A percentile compares a stretch with the other conserved stretches of the same genome.
Conservation (phyloP, 345 rosid species). For the Fremontodendron californicum region DNA sequence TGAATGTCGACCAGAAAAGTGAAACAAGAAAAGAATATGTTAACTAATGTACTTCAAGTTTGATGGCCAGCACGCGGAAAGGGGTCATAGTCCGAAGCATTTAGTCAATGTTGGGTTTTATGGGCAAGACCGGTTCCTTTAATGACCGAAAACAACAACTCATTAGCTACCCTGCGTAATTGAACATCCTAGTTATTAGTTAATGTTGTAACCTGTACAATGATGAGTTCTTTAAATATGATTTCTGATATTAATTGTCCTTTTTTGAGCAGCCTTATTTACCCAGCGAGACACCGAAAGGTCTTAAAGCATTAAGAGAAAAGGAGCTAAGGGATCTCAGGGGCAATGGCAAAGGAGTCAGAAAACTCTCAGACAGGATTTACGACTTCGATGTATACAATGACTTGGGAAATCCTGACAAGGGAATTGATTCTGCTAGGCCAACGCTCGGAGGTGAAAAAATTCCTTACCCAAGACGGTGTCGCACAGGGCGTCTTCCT, state of each 20-base stretch:
- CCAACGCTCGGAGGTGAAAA: conserved; percentile 69
- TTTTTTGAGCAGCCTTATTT: conserved; percentile 67
- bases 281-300: conserved; percentile 76
- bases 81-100: not conserved
- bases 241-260: not conserved
- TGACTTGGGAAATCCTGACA: conserved; percentile 94
- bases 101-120: not conserved
- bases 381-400: conserved; percentile 85
- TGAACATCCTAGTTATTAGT: not conserved
- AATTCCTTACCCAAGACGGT: conserved; percentile 82
- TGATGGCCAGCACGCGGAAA: not conserved
- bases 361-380: conserved; percentile 74
- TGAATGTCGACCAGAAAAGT: not conserved
- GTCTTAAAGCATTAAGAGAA: conserved; percentile 62
- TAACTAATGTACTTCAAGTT: not conserved
- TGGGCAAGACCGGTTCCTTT: not conserved
- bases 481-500: conserved; percentile 79
- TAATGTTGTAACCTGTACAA: not conserved
- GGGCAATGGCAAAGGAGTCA: conserved; percentile 66
- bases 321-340: conserved; percentile 61
- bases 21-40: not conserved
- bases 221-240: not conserved
- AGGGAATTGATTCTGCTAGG: conserved; percentile 48
- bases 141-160: not conserved
- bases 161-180: not conserved